Conservation (phyloP, 768 basidiomycete species). For the Tricholoma saponaceum region DNA sequence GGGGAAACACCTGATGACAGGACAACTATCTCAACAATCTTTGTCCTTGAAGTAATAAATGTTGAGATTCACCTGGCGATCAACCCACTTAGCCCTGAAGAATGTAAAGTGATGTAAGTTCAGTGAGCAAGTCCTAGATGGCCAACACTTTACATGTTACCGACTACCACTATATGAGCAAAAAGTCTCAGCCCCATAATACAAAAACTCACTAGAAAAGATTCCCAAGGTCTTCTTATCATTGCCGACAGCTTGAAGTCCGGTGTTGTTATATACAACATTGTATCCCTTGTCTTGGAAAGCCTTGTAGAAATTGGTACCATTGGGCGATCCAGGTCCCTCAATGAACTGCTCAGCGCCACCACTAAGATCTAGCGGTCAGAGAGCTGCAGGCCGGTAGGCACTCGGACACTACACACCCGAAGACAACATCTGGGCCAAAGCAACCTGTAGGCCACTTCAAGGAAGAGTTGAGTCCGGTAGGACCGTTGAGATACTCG, state of each 20-base stretch:
- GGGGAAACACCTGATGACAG: slow-evolving; percentile 25
- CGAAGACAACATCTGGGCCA: slow-evolving; percentile 40
- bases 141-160: slow-evolving; percentile 18
- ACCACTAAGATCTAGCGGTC: slow-evolving; percentile 22
- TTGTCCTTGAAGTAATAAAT: background rate
- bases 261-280: slow-evolving; percentile 33
- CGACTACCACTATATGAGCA: background rate
- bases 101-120: background rate
- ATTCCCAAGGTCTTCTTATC: slow-evolving; percentile 39
- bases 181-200: background rate
- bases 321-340: slow-evolving; percentile 32
- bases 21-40: background rate
- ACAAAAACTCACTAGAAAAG: slow-evolving; percentile 29
- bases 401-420: slow-evolving; percentile 19
- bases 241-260: slow-evolving; percentile 25
- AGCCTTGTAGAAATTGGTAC: slow-evolving; percentile 37
- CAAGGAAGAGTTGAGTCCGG: slow-evolving; percentile 27
- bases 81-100: slow-evolving; percentile 41
- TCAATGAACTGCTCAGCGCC: slow-evolving; percentile 42
- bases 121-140: background rate
- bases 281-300: slow-evolving; percentile 37
- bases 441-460: slow-evolving; percentile 39
- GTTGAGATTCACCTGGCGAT: slow-evolving; percentile 19
- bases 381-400: background rate
- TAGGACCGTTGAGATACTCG: slow-evolving; percentile 32